Conservation (phyloP, 352 stramenopile genomes). For the Globisporangium iwayamae region DNA sequence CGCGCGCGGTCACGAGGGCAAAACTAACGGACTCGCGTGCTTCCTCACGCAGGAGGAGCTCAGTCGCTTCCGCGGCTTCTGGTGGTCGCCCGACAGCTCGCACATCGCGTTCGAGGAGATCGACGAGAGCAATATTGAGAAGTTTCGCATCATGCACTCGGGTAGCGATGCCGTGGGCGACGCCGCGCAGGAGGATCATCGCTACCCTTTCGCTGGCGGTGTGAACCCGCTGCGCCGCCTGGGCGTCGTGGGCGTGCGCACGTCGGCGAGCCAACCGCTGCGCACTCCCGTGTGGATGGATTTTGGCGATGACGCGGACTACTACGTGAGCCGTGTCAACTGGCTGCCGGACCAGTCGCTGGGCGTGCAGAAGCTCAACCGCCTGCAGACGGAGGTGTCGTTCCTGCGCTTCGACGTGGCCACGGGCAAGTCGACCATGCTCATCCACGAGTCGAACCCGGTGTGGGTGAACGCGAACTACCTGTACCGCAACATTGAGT, state of each 20-base stretch:
- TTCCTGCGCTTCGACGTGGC: constrained; percentile 81
- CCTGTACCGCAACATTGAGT: constrained; percentile 87
- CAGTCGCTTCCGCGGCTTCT: constrained; percentile 95
- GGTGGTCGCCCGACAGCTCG: constrained; percentile 90
- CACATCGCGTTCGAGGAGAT: constrained; percentile 89
- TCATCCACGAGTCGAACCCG: constrained; percentile 88
- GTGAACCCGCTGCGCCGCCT: constrained; percentile 89
- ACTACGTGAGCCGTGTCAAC: constrained; percentile 92
- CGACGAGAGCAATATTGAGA: constrained; percentile 91
- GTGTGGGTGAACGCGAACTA: constrained; percentile 96
- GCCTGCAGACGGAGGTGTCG: constrained; percentile 65
- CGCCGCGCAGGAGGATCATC: constrained; percentile 71
- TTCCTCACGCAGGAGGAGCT: constrained; percentile 98
- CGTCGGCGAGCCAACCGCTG: constrained; percentile 23
- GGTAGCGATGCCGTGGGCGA: constrained; percentile 65
- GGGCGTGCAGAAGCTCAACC: constrained; percentile 87
- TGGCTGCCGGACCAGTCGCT: constrained; percentile 94
- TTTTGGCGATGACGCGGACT: constrained; percentile 65
- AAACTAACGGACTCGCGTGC: constrained; percentile 94
- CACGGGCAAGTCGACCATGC: constrained; percentile 54
- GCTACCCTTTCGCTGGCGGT: constrained; percentile 92
- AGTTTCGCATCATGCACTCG: constrained; percentile 95
- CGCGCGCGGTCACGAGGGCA: constrained; percentile 58
- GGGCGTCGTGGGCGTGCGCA: constrained; percentile 57
- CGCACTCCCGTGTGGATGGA: constrained; percentile 72